Percentiles rank a stretch among this genome's conserved stretches.
These are phyloP conservation scores for Metarhizium humberi DNA, from an alignment of 2,329 filamentous ascomycete species.

Conservation along the genomic window DNA sequence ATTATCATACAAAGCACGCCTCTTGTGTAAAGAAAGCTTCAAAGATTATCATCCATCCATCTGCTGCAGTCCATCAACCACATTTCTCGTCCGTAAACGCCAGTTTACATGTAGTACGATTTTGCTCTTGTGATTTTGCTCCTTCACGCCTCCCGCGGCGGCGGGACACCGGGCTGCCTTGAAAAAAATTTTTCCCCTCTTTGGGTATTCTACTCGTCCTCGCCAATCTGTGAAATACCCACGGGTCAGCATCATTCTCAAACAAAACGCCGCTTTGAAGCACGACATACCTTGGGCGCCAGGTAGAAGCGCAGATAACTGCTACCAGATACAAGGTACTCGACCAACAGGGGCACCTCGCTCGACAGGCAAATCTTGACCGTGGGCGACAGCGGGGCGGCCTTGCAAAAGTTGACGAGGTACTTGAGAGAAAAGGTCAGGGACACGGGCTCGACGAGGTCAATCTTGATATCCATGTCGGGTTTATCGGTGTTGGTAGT, in stretches of 20 bases:
- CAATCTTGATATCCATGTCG: constrained; percentile 75
- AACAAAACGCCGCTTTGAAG: neutral
- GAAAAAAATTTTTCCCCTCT: too few relatives aligned
- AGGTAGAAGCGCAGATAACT: constrained; percentile 96
- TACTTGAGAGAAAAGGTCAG: constrained; percentile 99
- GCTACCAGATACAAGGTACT: constrained; percentile 73
- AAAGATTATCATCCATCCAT: neutral
- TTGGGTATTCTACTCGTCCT: constrained; percentile 23
- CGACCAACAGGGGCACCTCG: constrained; percentile 91
- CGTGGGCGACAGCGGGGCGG: constrained; percentile 66
- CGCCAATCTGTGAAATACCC: constrained; percentile 22
- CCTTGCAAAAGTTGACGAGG: constrained; percentile 99
- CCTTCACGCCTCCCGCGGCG: neutral
- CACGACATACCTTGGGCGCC: constrained; percentile 77
- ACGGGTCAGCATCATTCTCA: neutral
- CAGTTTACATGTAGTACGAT: constrained; percentile 6
- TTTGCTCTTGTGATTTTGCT: constrained; percentile 9
- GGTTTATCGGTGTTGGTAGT: constrained; percentile 87
- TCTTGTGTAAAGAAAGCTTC: neutral
- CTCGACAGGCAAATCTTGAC: constrained; percentile 93
- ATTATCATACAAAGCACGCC: too few relatives aligned
- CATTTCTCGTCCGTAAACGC: constrained; percentile 4
- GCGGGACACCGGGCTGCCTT: too few relatives aligned
- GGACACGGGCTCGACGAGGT: constrained; percentile 82
- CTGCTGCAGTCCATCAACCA: neutral